phyloP scores from a whole-genome alignment of 768 basidiomycete species.

The Termitomyces sp. region DNA sequence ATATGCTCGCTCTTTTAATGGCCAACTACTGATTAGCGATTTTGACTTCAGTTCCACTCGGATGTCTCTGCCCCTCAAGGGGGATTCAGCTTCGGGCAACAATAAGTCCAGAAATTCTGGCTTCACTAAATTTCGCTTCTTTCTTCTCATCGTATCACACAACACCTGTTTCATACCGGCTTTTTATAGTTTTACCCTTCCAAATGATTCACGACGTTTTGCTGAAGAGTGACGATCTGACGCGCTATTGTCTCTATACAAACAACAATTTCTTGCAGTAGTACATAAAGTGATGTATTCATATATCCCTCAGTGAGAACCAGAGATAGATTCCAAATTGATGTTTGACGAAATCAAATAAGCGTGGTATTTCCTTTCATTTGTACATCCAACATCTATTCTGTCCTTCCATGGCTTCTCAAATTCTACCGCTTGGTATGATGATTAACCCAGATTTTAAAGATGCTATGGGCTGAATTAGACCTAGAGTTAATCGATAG shows the following conservation, averaged over 20 bases:
- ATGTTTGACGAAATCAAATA: not conserved
- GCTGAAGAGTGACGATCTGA: constrained; percentile 2
- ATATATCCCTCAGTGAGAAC: not conserved
- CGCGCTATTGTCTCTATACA: constrained; percentile 4
- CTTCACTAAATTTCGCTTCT: not conserved
- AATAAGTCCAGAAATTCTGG: constrained; percentile 25
- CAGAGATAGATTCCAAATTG: not conserved
- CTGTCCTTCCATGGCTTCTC: constrained; percentile 68
- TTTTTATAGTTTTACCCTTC: constrained; percentile 15
- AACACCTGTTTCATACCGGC: constrained; percentile 4
- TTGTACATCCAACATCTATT: not conserved
- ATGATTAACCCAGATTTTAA: not conserved
- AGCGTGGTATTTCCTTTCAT: not conserved
- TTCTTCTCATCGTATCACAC: not conserved
- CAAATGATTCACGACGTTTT: constrained; percentile 2
- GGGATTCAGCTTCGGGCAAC: constrained; percentile 91
- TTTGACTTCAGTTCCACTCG: constrained; percentile 66
- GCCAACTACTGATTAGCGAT: constrained; percentile 7
- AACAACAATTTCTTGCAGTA: not conserved
- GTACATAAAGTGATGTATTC: not conserved
- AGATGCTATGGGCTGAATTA: not conserved
- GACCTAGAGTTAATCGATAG: constrained; percentile 87
- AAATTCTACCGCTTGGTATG: constrained; percentile 88
- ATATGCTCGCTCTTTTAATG: constrained; percentile 24
- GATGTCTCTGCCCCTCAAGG: constrained; percentile 89